Evolutionary conservation across 805 yeast species (phyloP).

Genomic region (Barnettozyma botsteinii): DNA sequence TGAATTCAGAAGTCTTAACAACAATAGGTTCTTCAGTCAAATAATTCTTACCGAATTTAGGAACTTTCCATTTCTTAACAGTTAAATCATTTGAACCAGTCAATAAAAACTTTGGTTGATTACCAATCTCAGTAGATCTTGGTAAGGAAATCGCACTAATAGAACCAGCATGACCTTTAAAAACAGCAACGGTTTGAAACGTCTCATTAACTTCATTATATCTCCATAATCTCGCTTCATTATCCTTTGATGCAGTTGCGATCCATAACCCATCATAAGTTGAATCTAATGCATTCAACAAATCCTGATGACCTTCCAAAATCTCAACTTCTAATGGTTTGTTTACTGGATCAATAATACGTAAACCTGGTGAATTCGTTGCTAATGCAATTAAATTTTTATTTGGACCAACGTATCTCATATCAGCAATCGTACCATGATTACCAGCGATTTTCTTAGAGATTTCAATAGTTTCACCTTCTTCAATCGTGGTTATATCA

Average conservation of each 20-base stretch:
- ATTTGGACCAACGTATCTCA: slow-evolving; percentile 66
- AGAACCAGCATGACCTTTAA: slow-evolving; percentile 82
- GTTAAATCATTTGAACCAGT: slow-evolving; percentile 91
- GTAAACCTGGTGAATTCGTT: slow-evolving; percentile 84
- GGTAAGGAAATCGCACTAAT: slow-evolving; percentile 81
- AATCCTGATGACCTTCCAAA: slow-evolving; percentile 78
- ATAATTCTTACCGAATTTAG: slow-evolving; percentile 53
- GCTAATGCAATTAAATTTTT: slow-evolving; percentile 67
- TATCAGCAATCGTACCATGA: slow-evolving; percentile 92
- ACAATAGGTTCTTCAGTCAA: slow-evolving; percentile 19
- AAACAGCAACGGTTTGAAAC: slow-evolving; percentile 48
- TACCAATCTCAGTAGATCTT: slow-evolving; percentile 17
- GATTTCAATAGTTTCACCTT: slow-evolving; percentile 34
- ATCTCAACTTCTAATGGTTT: slow-evolving; percentile 55
- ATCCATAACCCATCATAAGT: slow-evolving; percentile 83
- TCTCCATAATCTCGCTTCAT: slow-evolving; percentile 79
- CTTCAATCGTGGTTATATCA: slow-evolving; percentile 29
- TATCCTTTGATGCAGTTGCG: slow-evolving; percentile 88
- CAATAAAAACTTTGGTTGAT: slow-evolving; percentile 58
- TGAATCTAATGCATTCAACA: slow-evolving; percentile 74
- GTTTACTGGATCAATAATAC: slow-evolving; percentile 61
- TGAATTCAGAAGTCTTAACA: slow-evolving; percentile 68
- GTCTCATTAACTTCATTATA: slow-evolving; percentile 40
- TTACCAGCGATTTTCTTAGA: slow-evolving; percentile 73
- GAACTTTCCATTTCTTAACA: slow-evolving; percentile 79